Evolutionary conservation across 495 filamentous ascomycete genomes (phyloP), one percentile per base, ranked within the genome.

Genomic region (Aspergillus carlsbadensis): DNA sequence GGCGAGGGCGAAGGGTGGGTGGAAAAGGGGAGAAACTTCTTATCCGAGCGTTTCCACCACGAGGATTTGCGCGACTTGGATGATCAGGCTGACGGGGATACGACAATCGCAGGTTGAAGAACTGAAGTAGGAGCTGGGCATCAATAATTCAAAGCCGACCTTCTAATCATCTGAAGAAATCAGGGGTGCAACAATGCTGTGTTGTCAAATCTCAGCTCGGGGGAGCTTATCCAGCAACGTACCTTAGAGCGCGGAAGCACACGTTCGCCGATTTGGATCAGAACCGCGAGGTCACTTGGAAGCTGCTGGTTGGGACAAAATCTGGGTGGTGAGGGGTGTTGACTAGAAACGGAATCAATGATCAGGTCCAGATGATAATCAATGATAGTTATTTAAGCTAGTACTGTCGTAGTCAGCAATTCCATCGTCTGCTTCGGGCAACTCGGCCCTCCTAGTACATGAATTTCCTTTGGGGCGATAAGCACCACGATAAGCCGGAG

Each of bases 21-120:
- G 52, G 48, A 33, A 51, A 50, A 63, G 43, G 34, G 59, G 56
- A 52, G 48, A 57, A 49, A 49, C 52, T 24, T 63, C 48, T 55
- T 55, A 58, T 59, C 60, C 60, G 60, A 52, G 44, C 35, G 52
- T 10, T 56, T 52, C 60, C 60, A 58, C 60, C 36, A 42, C 33
- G 55, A 26, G 45, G 47, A 29, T 43, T 39, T 52, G n/a, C 39
- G 52, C 52, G 21, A 50, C 41, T 52, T 20, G 6, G 20, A 39
- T 21, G 34, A 24, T 10, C 26, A 29, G 14, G 4, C 8, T 36
- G 33, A 36, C 21, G 20, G 15, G 15, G 20, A 7, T 18, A 2
- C 1, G 33, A 22, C 3, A 26, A 11, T 20, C 37, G 36, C 1
- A 22, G 20, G 15, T 8, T 8, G 8, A 17, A 26, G 21, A 47